Evolutionary conservation across 2,329 filamentous ascomycete species (phyloP), one percentile per base, ranked within the genome.

Genomic region (Verticillium dahliae): DNA sequence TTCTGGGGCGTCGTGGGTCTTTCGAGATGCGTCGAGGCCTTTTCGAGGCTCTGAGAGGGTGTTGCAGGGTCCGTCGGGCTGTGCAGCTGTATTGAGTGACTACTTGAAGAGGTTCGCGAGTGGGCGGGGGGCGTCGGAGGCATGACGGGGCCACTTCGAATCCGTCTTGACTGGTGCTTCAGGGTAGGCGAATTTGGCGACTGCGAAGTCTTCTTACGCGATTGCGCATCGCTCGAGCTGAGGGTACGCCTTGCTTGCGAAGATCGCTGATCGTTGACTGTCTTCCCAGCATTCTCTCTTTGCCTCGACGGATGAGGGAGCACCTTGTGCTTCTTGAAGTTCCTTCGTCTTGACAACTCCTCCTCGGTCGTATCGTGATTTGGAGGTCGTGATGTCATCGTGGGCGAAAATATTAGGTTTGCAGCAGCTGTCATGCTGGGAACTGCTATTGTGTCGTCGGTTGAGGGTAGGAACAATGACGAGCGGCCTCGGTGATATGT

Each of bases 71-170:
- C 71, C 14, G 74, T 74, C 41, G 78, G 76, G 62, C 73, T 82
- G 7, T 79, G 76, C 14, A 76, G 73, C 31, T 74, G 68, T 57
- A 73, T 76, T 10, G 80, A 78, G 55, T 80, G 78, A 67, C 75
- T 81, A 58, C 78, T 78, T 2, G 84, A 86, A 9, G 84, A 84
- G 57, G 80, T 81, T 62, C 83, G 80, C 52, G 84, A 86, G 68
- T 86, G 82, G 57, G 80, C 18, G 15, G 86, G 86, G 56, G 86
- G 86, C 33, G 86, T 88, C n/a, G 85, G 85, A 50, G 86, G 86
- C 41, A 83, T 74, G 65, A 80, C 80, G 18, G 81, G 81, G 1
- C 80, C 78, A 41, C 73, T 75, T 58, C 74, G 74, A 63, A 79
- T 75, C 52, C 74, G 75, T 60, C 73, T 74, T 56, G 75, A 69